Conservation (phyloP, 495 filamentous ascomycete species). For the Ramalina peruviana region DNA sequence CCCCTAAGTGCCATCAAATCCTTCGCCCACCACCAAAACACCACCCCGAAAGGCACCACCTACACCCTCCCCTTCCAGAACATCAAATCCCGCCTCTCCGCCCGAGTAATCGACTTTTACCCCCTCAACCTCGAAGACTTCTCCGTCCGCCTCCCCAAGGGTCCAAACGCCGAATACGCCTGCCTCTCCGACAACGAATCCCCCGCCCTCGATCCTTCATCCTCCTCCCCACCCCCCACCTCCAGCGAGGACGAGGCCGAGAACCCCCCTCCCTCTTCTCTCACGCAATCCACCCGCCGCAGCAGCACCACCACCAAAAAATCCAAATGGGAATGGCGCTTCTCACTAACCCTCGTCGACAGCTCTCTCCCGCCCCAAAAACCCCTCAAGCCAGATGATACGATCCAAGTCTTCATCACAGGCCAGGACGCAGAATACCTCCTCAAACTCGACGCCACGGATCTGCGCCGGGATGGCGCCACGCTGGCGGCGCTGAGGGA, state of each 20-base stretch:
- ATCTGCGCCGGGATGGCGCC: conserved; percentile 41
- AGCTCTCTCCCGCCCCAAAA: conserved; percentile 17
- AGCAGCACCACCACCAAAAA: not conserved
- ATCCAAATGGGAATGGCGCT: conserved; percentile 61
- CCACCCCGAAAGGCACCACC: conserved; percentile 26
- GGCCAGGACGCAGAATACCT: conserved; percentile 51
- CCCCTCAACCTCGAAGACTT: conserved; percentile 66
- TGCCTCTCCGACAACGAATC: conserved; percentile 30
- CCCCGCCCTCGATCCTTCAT: conserved; percentile 20
- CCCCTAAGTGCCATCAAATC: conserved; percentile 31
- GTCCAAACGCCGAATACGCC: conserved; percentile 25
- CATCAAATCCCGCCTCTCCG: conserved; percentile 48
- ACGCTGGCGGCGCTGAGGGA: conserved; percentile 43
- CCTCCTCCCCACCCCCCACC: conserved; percentile 12
- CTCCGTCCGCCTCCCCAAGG: conserved; percentile 32
- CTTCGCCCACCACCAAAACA: conserved; percentile 25
- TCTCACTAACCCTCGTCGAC: conserved; percentile 59
- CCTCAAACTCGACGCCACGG: conserved; percentile 47
- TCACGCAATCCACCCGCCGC: too few species aligned
- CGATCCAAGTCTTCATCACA: conserved; percentile 52
- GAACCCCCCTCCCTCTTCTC: not conserved
- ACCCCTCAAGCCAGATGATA: conserved; percentile 7
- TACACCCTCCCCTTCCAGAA: conserved; percentile 57
- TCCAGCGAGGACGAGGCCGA: conserved; percentile 9
- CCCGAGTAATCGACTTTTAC: conserved; percentile 70